phyloP scores from a whole-genome alignment of 2,329 filamentous ascomycete species.

The Nemania diffusa region DNA sequence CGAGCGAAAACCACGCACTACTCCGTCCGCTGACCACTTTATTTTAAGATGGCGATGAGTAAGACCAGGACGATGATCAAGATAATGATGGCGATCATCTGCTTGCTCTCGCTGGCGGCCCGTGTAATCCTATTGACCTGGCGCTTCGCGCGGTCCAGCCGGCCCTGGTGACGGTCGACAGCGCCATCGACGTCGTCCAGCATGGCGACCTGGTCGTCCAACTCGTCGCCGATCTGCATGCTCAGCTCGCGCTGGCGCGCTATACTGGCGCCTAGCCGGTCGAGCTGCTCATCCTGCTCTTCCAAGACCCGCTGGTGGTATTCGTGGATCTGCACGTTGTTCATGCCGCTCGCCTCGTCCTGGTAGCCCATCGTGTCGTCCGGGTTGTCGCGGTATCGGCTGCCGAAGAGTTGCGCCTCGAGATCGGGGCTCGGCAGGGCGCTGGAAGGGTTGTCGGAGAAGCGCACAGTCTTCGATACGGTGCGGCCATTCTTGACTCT shows the following conservation, averaged over 20 bases:
- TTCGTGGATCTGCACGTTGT: constrained; percentile 86
- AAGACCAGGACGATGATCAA: constrained; percentile 85
- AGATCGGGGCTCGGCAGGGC: constrained; percentile 58
- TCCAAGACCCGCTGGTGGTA: constrained; percentile 83
- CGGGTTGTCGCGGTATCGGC: constrained; percentile 77
- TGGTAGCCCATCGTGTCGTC: constrained; percentile 65
- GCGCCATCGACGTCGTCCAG: constrained; percentile 88
- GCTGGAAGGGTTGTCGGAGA: constrained; percentile 71
- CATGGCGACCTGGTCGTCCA: constrained; percentile 89
- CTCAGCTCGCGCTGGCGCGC: constrained; percentile 89
- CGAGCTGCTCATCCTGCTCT: constrained; percentile 96
- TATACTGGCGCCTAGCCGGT: constrained; percentile 85
- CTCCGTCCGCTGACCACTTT: constrained; percentile 1
- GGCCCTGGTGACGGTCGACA: constrained; percentile 81
- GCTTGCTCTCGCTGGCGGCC: constrained; percentile 85
- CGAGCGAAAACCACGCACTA: background rate
- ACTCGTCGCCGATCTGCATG: constrained; percentile 95
- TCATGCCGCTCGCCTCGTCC: constrained; percentile 68
- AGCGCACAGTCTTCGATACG: constrained; percentile 81
- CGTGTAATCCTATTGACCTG: constrained; percentile 77
- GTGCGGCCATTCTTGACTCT: constrained; percentile 49
- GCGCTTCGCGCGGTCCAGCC: constrained; percentile 78
- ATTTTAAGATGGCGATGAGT: constrained; percentile 85
- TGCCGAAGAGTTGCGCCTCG: constrained; percentile 58
- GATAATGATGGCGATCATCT: constrained; percentile 82